phyloP scores from a whole-genome alignment of 345 rosid genomes.

The Ricinus communis region DNA sequence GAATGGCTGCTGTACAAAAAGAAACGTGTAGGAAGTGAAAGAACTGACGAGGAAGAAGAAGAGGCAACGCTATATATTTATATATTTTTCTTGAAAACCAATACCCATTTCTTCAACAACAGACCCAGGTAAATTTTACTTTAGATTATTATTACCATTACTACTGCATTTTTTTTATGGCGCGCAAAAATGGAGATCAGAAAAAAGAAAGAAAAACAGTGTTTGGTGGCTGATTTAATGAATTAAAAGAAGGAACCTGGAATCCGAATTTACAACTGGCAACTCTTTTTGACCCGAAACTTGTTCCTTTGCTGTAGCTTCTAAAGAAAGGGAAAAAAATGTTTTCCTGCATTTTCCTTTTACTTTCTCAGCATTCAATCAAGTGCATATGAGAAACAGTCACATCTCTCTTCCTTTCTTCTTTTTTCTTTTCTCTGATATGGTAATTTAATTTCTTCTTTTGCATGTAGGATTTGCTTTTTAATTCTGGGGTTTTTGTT shows the following conservation, averaged over 20 bases:
- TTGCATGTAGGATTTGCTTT: slow-evolving; percentile 4
- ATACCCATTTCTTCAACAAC: too few species aligned
- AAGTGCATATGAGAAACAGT: neutral
- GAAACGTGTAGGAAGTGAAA: too few species aligned
- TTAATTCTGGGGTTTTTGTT: neutral
- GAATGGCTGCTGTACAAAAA: too few species aligned
- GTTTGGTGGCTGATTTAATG: neutral
- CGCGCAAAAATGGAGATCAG: too few species aligned
- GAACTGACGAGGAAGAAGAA: too few species aligned
- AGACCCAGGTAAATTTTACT: too few species aligned
- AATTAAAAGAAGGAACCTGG: neutral
- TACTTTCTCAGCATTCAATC: neutral
- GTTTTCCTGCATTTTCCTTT: neutral
- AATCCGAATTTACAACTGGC: slow-evolving; percentile 5
- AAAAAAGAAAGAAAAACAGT: neutral
- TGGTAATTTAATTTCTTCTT: neutral
- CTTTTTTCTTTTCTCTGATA: neutral
- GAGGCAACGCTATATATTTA: too few species aligned
- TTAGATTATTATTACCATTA: too few species aligned
- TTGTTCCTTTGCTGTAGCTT: too few species aligned
- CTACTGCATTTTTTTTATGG: too few species aligned
- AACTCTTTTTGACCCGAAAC: slow-evolving; percentile 1
- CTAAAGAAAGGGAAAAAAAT: too few species aligned
- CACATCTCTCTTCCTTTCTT: neutral
- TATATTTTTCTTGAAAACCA: too few species aligned